phyloP scores from a whole-genome alignment of 306 rosid species.

The Malus sylvestris region DNA sequence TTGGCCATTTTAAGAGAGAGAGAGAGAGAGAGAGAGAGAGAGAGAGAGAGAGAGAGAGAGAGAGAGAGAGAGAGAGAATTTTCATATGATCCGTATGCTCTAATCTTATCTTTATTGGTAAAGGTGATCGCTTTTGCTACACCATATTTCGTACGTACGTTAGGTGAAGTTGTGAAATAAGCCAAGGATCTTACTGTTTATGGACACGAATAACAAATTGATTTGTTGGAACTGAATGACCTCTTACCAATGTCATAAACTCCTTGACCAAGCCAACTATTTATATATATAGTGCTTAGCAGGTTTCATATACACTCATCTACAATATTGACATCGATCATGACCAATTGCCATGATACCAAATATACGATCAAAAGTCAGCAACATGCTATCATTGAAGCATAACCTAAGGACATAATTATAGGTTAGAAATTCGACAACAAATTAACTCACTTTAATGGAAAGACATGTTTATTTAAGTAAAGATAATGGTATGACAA shows the following conservation, averaged over 20 bases:
- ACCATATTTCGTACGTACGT: constrained; percentile 1
- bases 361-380: constrained; percentile 15
- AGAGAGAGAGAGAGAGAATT: neutral
- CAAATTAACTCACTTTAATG: neutral
- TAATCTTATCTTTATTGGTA: no score
- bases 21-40: no score
- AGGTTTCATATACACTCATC: neutral
- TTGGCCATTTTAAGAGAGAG: no score
- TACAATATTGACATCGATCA: neutral
- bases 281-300: neutral
- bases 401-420: constrained; percentile 14
- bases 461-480: neutral
- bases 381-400: constrained; percentile 21
- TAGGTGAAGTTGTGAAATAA: constrained; percentile 17
- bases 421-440: constrained; percentile 12
- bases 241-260: constrained; percentile 2
- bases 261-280: neutral
- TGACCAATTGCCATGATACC: neutral
- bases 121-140: no score
- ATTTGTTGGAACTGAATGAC: constrained; percentile 8
- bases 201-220: constrained; percentile 15
- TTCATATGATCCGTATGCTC: no score
- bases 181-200: neutral
- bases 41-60: neutral
- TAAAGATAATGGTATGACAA: constrained; percentile 1